Evolutionary conservation across 352 stramenopile species (phyloP), one percentile per base, ranked within the genome.

Genomic region (Globisporangium radiosum): DNA sequence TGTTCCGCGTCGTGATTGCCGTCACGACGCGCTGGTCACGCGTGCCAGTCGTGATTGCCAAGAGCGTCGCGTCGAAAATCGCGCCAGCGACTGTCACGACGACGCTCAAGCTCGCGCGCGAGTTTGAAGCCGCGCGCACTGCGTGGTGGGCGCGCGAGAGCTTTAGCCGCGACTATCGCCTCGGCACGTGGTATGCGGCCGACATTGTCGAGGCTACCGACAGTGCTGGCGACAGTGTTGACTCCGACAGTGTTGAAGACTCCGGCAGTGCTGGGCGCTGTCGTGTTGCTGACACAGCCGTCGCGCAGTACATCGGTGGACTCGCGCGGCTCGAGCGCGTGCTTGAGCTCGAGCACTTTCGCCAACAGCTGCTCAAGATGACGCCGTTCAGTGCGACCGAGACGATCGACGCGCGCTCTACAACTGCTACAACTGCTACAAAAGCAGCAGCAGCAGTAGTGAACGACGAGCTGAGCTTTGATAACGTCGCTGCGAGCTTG

Each of bases 91-190:
- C 59, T 1, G 66, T 85, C 0, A 72, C 72, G 7, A 72, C 73
- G 11, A 70, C 65, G 0, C 78, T 89, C 52, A 76, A 78, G 2
- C 68, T 89, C 10, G 70, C 70, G 1, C 66, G 75, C 10, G 79
- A 82, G 3, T 66, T 78, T 47, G 78, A 81, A 38, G 61, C 57
- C 7, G 71, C 76, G 3, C 61, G 80, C 6, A 90, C 70, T 1
- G 71, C 73, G 15, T 94, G 82, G 85, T 94, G 85, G 85, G 82
- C 78, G 0, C 74, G 80, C n/a, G 85, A 94, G 59, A 87, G 76
- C 25, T 90, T 75, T 54, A 92, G 82, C 56, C 70, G 85, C 13
- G 81, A 72, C 56, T 90, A 87, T 56, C 75, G 81, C 1, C 59
- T 92, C 7, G 85, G 85, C 2, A 87, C 82, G 1, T 94, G 82